phyloP scores from a whole-genome alignment of 164 flowering plant genomes.

The Vitis rotundifolia region DNA sequence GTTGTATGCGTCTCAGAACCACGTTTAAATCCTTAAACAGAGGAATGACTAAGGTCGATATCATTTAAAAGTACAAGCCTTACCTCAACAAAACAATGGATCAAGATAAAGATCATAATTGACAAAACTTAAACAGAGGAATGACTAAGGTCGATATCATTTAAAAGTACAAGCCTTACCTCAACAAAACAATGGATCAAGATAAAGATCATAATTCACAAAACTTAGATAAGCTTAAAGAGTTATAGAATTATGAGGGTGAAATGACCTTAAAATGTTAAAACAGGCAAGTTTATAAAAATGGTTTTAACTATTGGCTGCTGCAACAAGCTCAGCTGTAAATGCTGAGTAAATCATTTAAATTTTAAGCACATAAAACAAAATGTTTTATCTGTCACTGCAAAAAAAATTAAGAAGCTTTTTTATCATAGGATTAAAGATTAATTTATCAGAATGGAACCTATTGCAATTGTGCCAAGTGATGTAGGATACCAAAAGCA shows the following conservation, averaged over 20 bases:
- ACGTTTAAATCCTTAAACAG: conserved; percentile 78
- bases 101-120: background rate
- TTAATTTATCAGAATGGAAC: too few relatives aligned
- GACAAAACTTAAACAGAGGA: background rate
- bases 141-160: background rate
- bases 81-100: background rate
- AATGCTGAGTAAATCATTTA: background rate
- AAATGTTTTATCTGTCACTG: too few relatives aligned
- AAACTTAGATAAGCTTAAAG: background rate
- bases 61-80: background rate
- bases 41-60: background rate
- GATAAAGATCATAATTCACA: background rate
- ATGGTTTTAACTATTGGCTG: background rate
- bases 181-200: background rate
- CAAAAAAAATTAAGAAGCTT: too few relatives aligned
- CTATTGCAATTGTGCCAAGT: too few relatives aligned
- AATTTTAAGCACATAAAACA: background rate
- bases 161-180: background rate
- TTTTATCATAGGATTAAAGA: too few relatives aligned
- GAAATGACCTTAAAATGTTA: background rate
- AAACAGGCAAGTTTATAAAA: background rate
- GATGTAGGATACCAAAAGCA: too few relatives aligned
- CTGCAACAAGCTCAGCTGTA: background rate
- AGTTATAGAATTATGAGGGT: background rate
- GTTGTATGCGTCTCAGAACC: conserved; percentile 89